Percentiles rank a stretch among this genome's conserved stretches.
phyloP scores from a whole-genome alignment of 768 basidiomycete species.

The Filobasidium wieringae region DNA sequence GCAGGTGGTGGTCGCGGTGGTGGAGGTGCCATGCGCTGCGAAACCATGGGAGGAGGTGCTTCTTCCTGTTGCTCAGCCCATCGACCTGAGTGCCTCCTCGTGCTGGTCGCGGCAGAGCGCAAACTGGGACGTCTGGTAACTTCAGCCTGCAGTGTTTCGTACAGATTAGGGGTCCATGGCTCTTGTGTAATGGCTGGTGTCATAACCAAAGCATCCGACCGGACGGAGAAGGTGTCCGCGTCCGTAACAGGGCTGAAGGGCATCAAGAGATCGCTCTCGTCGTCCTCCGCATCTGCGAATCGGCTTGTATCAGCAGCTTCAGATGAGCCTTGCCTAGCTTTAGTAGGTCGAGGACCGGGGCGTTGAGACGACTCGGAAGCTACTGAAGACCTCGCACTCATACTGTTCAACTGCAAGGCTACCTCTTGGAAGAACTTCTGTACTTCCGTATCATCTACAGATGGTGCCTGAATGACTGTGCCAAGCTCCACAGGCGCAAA shows the following conservation, averaged over 20 bases:
- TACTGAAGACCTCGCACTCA: slow-evolving; percentile 50
- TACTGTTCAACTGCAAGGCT: slow-evolving; percentile 61
- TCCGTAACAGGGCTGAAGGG: slow-evolving; percentile 17
- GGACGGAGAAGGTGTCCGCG: slow-evolving; percentile 13
- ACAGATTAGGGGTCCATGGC: no score
- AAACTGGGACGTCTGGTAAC: no score
- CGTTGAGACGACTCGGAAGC: slow-evolving; percentile 19
- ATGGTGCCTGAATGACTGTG: slow-evolving; percentile 47
- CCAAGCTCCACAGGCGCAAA: no score
- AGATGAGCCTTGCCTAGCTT: slow-evolving; percentile 12
- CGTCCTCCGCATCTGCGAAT: slow-evolving; percentile 42
- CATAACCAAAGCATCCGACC: slow-evolving; percentile 4
- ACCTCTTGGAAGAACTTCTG: slow-evolving; percentile 79
- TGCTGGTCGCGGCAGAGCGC: no score
- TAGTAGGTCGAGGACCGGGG: slow-evolving; percentile 14
- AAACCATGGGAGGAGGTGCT: no score
- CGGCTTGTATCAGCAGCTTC: slow-evolving; percentile 26
- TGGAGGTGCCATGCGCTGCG: no score
- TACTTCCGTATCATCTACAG: slow-evolving; percentile 61
- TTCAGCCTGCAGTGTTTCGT: no score
- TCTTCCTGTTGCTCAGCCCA: not conserved
- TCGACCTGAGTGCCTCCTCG: no score
- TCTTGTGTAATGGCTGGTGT: no score
- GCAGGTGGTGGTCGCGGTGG: not conserved
- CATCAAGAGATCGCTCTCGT: slow-evolving; percentile 33